phyloP scores from a whole-genome alignment of 805 yeast genomes.

The Metschnikowia baotianmanensis region DNA sequence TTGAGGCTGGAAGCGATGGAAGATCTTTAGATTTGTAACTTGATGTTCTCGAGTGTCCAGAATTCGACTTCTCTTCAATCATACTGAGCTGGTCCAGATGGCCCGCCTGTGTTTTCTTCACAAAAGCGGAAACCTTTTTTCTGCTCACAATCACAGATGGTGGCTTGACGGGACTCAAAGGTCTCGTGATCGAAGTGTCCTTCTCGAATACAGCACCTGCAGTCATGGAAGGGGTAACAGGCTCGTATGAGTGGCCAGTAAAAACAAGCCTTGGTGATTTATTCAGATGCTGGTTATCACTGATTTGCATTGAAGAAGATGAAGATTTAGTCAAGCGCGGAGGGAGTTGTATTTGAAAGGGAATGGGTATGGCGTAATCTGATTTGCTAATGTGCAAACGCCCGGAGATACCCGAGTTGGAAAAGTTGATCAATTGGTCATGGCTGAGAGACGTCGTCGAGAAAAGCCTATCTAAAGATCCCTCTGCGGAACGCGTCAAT shows the following conservation, averaged over 20 bases:
- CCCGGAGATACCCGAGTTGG: constrained; percentile 36
- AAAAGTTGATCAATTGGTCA: constrained; percentile 26
- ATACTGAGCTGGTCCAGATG: constrained; percentile 40
- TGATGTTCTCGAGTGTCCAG: constrained; percentile 29
- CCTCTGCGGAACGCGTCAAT: constrained; percentile 11
- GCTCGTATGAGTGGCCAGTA: constrained; percentile 38
- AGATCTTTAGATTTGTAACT: constrained; percentile 24
- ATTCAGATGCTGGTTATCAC: neutral
- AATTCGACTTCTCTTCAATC: constrained; percentile 38
- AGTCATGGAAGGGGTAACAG: constrained; percentile 19
- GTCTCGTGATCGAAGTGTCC: neutral
- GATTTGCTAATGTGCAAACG: constrained; percentile 32
- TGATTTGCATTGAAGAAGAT: constrained; percentile 2
- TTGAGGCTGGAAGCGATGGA: constrained; percentile 5
- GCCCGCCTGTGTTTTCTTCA: constrained; percentile 18
- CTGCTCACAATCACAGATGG: constrained; percentile 28
- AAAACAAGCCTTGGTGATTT: constrained; percentile 24
- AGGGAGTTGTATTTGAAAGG: constrained; percentile 40
- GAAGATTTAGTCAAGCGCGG: constrained; percentile 32
- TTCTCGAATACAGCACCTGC: neutral
- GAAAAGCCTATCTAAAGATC: constrained; percentile 22
- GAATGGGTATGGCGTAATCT: constrained; percentile 41
- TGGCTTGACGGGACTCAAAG: constrained; percentile 18
- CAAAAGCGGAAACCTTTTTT: constrained; percentile 26
- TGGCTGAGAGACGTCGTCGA: constrained; percentile 24